phyloP scores from a whole-genome alignment of 108 stramenopile genomes.

The Conticribra weissflogii region DNA sequence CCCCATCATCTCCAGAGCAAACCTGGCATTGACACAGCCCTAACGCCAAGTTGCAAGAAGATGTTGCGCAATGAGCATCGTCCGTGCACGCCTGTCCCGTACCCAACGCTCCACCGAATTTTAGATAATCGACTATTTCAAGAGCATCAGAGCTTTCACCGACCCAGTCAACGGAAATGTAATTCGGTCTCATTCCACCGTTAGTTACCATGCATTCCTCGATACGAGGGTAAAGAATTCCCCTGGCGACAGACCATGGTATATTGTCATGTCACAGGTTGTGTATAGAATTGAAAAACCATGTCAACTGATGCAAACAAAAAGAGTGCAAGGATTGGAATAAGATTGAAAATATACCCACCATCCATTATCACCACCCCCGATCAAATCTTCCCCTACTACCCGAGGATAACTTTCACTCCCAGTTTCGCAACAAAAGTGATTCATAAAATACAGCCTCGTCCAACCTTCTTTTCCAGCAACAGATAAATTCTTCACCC shows the following conservation, averaged over 20 bases:
- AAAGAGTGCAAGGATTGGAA: no score
- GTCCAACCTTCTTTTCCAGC: slow-evolving; percentile 6
- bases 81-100: background rate
- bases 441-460: slow-evolving; percentile 16
- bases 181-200: background rate
- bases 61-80: background rate
- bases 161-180: background rate
- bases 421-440: slow-evolving; percentile 6
- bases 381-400: background rate
- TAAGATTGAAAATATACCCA: no score
- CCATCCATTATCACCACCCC: slow-evolving; percentile 6
- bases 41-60: background rate
- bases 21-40: background rate
- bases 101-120: background rate
- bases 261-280: no score
- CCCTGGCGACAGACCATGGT: no score
- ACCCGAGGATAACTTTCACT: background rate
- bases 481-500: background rate
- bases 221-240: slow-evolving; percentile 1
- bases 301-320: no score
- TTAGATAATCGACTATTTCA: background rate
- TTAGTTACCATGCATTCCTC: background rate
- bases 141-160: background rate
- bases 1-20: background rate
- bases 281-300: no score